phyloP scores from a whole-genome alignment of 176 grass and related monocot genomes.

The Oryza nivara region DNA sequence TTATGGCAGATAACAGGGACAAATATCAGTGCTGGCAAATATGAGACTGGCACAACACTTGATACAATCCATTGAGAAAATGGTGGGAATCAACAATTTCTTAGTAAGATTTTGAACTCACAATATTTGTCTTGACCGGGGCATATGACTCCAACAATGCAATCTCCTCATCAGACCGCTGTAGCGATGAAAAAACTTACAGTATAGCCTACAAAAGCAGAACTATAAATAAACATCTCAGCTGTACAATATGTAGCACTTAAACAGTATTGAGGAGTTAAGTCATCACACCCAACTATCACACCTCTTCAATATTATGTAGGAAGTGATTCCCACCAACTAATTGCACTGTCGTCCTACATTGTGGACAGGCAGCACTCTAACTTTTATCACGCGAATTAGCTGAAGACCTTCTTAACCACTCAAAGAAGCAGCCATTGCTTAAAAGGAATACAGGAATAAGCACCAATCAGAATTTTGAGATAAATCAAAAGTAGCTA shows the following conservation, averaged over 20 bases:
- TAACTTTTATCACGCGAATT: constrained; percentile 53
- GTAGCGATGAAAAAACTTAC: constrained; percentile 69
- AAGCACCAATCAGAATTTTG: constrained; percentile 24
- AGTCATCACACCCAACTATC: constrained; percentile 27
- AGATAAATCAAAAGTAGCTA: constrained; percentile 20
- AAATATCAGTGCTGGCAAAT: background rate
- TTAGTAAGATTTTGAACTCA: constrained; percentile 51
- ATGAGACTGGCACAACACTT: background rate
- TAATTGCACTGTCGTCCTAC: constrained; percentile 76
- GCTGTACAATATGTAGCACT: background rate
- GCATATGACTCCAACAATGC: constrained; percentile 79
- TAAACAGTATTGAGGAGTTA: constrained; percentile 14
- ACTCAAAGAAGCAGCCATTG: constrained; percentile 98
- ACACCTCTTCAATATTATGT: constrained; percentile 92
- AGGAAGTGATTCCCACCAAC: constrained; percentile 96
- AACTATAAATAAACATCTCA: constrained; percentile 30
- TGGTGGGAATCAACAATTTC: background rate
- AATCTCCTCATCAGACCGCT: constrained; percentile 89
- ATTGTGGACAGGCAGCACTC: constrained; percentile 79
- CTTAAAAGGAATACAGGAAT: constrained; percentile 49
- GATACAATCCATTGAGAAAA: constrained; percentile 27
- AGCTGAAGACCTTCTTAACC: constrained; percentile 86
- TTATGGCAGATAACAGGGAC: background rate
- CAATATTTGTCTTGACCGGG: constrained; percentile 82
- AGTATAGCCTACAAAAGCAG: constrained; percentile 79